Base-by-base conservation (phyloP, 176 grass and related monocot species). In the Alloteropsis semialata region DNA sequence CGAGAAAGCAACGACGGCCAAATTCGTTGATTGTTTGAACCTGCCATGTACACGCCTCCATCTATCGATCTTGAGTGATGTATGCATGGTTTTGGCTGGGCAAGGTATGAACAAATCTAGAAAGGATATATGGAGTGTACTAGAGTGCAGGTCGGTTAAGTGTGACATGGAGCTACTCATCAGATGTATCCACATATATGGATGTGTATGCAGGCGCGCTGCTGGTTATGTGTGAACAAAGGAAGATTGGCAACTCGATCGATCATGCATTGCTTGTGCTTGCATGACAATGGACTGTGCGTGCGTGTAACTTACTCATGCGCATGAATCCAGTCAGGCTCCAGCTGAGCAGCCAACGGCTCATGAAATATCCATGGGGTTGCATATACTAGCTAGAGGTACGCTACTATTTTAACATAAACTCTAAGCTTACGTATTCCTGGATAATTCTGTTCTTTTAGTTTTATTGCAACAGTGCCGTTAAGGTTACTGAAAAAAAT, bases 191-290 rank as follows among this genome's bases (percentile, higher is more conserved):
- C 42, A 19, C 18, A 28, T 37, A 37, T 55, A 10, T 74, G 43
- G 81, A 83, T 83, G 27, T 74, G 81, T 38, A 29, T 59, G 69
- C 56, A n/a, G n/a, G 14, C 45, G 2, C 2, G 34, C 34, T 74
- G 56, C 36, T 64, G 81, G 57, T 59, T 75, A 83, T 83, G 69
- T 74, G 81, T 83, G 81, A 79, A 46, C 59, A 63, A 78, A 78
- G 57, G 59, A n/a, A 79, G 58, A 65, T 64, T 46, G 33, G 39
- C 25, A 65, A 12, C 18, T 34, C 42, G 27, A 18, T 34, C 42
- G 27, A 18, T 25, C 76, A 79, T 65, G 58, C 58, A 79, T 33
- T 64, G 43, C 14, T 64, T 78, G 57, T 78, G 75, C 16, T 78
- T 46, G 25, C 25, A 30, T 21, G 39, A 46, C 25, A 46, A 18